phyloP scores from a whole-genome alignment of 805 yeast species.

The Saccharomycopsis sp. region DNA sequence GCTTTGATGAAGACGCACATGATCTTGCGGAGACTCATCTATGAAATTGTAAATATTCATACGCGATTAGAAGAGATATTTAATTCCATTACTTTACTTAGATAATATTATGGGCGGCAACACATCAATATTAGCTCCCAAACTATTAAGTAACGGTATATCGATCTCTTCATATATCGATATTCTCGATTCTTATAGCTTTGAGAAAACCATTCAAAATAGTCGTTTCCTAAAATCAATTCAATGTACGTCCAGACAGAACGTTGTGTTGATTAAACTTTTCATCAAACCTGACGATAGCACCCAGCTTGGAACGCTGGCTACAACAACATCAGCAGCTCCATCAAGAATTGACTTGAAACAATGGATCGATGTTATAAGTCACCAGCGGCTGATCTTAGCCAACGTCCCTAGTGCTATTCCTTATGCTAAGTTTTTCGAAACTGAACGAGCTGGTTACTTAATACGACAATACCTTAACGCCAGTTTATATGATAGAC shows the following conservation, averaged over 20 bases:
- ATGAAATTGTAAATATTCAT: not conserved
- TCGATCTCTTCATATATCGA: conserved; percentile 20
- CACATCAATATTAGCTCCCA: conserved; percentile 18
- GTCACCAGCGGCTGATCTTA: conserved; percentile 34
- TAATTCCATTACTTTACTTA: not conserved
- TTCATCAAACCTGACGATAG: conserved; percentile 18
- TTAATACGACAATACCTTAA: conserved; percentile 74
- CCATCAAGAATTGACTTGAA: conserved; percentile 7
- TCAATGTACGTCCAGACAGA: conserved; percentile 7
- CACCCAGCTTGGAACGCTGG: not conserved
- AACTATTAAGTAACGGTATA: conserved; percentile 9
- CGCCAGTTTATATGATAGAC: conserved; percentile 78
- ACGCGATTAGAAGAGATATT: not conserved
- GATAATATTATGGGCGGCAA: conserved; percentile 17
- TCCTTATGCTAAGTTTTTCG: conserved; percentile 68
- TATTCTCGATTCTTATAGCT: conserved; percentile 10
- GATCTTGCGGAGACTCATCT: too few species aligned
- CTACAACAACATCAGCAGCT: not conserved
- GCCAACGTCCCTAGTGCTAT: conserved; percentile 53
- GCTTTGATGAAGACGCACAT: too few species aligned
- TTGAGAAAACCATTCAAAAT: conserved; percentile 15
- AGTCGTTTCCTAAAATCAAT: conserved; percentile 19
- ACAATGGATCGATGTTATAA: conserved; percentile 27
- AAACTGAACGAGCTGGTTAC: conserved; percentile 90
- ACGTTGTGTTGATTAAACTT: conserved; percentile 13